These are phyloP conservation scores for Thuja plicata DNA, from an alignment of 83 land plant genomes.

Conservation along the genomic window DNA sequence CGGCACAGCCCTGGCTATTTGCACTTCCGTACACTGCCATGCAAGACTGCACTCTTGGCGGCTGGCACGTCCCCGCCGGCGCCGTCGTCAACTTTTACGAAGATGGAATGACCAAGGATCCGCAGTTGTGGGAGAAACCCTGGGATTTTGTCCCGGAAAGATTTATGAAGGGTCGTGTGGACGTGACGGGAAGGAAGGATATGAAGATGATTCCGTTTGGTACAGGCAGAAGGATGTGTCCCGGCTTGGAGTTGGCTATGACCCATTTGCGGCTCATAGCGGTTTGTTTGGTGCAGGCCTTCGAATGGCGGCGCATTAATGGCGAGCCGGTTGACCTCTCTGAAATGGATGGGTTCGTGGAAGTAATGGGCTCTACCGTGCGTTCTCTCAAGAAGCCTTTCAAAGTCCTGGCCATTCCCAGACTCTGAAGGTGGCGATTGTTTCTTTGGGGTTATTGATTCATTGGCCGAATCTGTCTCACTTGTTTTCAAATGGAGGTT, in stretches of 20 bases:
- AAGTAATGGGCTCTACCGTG: conserved; percentile 55
- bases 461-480: too few species aligned
- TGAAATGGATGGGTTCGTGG: conserved; percentile 50
- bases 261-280: conserved; percentile 43
- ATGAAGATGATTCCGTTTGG: conserved; percentile 79
- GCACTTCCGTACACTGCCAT: conserved; percentile 43
- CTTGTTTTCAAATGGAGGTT: too few species aligned
- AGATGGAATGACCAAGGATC: conserved; percentile 71
- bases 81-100: conserved; percentile 71
- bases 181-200: conserved; percentile 61
- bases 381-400: conserved; percentile 25
- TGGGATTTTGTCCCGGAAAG: conserved; percentile 60
- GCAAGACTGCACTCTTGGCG: conserved; percentile 53
- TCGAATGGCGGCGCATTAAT: conserved; percentile 44
- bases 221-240: conserved; percentile 69
- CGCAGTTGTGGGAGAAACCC: conserved; percentile 50
- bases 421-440: neutral
- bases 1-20: conserved; percentile 67
- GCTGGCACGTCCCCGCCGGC: conserved; percentile 38
- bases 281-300: conserved; percentile 50
- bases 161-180: conserved; percentile 70
- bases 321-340: conserved; percentile 28
- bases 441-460: too few species aligned
- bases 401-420: neutral
- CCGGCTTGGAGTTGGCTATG: conserved; percentile 43